Percentiles rank a stretch among this genome's conserved stretches.
Conservation (phyloP, 495 filamentous ascomycete species). For the Tuber brumale region DNA sequence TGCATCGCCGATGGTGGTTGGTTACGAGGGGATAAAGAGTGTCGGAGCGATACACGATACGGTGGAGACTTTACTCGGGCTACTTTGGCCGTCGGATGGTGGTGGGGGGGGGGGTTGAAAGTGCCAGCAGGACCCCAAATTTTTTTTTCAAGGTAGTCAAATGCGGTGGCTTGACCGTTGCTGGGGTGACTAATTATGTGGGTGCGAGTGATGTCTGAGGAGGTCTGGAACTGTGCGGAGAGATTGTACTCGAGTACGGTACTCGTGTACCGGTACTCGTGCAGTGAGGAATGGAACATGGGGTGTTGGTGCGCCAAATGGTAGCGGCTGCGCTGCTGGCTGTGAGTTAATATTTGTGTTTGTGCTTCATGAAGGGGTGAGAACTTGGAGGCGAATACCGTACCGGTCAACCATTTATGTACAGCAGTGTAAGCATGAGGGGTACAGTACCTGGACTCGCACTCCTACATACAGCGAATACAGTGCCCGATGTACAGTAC, state of each 20-base stretch:
- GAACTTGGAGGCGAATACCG: neutral
- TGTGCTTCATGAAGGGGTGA: neutral
- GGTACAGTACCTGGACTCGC: neutral
- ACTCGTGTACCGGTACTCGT: neutral
- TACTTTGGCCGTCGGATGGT: neutral
- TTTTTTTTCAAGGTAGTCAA: neutral
- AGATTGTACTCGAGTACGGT: neutral
- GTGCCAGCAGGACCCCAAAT: neutral
- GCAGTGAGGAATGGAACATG: neutral
- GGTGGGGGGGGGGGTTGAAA: neutral
- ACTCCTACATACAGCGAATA: neutral
- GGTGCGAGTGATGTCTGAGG: neutral
- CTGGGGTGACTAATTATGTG: neutral
- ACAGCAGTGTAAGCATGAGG: neutral
- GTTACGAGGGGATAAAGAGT: neutral
- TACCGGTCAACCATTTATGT: neutral
- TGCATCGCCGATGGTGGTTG: conserved; percentile 5
- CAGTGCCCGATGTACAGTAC: neutral
- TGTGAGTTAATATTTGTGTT: conserved; percentile 1
- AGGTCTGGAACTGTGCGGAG: neutral
- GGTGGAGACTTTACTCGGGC: conserved; percentile 2
- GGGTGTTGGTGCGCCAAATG: neutral
- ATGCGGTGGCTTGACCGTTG: conserved; percentile 1
- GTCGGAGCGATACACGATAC: neutral
- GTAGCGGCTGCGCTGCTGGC: neutral